Evolutionary conservation across 2,329 filamentous ascomycete genomes (phyloP).

Genomic region (Aquanectria penicillioides): DNA sequence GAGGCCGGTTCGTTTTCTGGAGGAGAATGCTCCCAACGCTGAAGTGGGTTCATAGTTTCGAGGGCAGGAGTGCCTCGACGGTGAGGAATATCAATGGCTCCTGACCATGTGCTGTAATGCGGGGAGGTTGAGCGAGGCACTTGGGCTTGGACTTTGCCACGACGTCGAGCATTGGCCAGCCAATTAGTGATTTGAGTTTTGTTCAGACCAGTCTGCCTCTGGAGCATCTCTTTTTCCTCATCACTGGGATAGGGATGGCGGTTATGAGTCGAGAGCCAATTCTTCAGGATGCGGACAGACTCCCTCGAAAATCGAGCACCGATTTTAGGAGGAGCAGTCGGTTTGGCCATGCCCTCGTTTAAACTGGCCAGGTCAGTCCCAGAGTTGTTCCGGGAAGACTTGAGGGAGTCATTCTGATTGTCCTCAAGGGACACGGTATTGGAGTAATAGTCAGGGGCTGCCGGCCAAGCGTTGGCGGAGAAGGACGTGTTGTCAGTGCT

Average conservation of each 20-base stretch:
- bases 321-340: constrained; percentile 64
- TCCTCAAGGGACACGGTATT: constrained; percentile 46
- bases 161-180: constrained; percentile 88
- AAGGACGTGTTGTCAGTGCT: constrained; percentile 51
- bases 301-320: constrained; percentile 82
- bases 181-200: constrained; percentile 90
- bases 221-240: constrained; percentile 83
- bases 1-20: constrained; percentile 70
- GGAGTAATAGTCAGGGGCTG: constrained; percentile 55
- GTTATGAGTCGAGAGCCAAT: constrained; percentile 83
- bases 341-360: constrained; percentile 39
- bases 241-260: constrained; percentile 90
- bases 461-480: constrained; percentile 57
- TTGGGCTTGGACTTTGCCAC: constrained; percentile 79
- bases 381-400: constrained; percentile 39
- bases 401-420: constrained; percentile 35
- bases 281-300: constrained; percentile 82
- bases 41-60: constrained; percentile 65
- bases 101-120: constrained; percentile 67
- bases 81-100: constrained; percentile 79
- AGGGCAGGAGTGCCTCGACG: constrained; percentile 52
- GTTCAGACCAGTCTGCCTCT: constrained; percentile 81
- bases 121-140: constrained; percentile 76
- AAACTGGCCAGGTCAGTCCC: constrained; percentile 42
- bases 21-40: constrained; percentile 69